Percentiles rank a stretch among this genome's conserved stretches.
Conservation (phyloP, 176 grass and related monocot genomes). For the Themeda triandra region DNA sequence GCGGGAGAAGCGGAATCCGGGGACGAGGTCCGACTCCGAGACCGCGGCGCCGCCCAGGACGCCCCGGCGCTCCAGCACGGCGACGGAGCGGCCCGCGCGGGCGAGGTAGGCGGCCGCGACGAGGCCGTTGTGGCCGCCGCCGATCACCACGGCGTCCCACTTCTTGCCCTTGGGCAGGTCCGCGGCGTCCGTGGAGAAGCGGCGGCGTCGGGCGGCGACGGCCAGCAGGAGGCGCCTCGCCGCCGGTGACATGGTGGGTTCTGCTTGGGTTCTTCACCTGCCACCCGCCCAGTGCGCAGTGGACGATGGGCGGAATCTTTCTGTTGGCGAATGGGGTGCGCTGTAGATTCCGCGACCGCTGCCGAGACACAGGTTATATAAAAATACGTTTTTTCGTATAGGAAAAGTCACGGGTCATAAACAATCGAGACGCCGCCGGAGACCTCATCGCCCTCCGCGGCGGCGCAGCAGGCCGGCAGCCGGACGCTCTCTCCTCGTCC, state of each 20-base stretch:
- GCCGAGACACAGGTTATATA: background rate
- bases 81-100: constrained; percentile 69
- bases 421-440: background rate
- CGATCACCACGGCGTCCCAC: constrained; percentile 87
- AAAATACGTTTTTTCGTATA: background rate
- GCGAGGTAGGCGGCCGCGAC: constrained; percentile 93
- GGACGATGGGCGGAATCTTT: background rate
- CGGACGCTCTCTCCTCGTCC: background rate
- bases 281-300: background rate
- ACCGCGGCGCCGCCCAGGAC: constrained; percentile 79
- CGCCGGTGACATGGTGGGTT: constrained; percentile 45
- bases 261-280: constrained; percentile 22
- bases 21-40: constrained; percentile 74
- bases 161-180: constrained; percentile 39
- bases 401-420: background rate
- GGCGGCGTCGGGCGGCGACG: background rate
- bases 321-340: background rate
- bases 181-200: constrained; percentile 20
- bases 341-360: background rate
- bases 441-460: background rate
- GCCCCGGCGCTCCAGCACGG: constrained; percentile 66
- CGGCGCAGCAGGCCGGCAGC: background rate
- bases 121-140: constrained; percentile 95
- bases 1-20: constrained; percentile 83
- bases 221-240: constrained; percentile 26